Percentiles rank a stretch among this genome's conserved stretches.
Evolutionary conservation across 2,329 filamentous ascomycete genomes (phyloP).

Genomic region (Penicillium sp.): DNA sequence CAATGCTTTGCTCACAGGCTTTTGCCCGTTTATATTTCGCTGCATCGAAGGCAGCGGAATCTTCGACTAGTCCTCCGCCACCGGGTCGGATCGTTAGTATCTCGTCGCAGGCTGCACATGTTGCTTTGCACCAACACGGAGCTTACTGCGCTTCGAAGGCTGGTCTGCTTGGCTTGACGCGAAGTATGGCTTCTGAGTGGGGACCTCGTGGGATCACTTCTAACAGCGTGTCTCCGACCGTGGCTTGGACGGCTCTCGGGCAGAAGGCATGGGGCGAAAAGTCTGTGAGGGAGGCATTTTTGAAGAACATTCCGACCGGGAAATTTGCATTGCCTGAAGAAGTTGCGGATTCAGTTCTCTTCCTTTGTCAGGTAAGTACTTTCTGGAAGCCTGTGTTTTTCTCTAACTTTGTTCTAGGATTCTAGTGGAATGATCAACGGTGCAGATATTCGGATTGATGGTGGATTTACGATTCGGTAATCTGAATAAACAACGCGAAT

Average conservation of each 20-base stretch:
- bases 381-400: neutral
- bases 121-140: slow-evolving; percentile 46
- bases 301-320: slow-evolving; percentile 41
- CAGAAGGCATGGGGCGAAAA: slow-evolving; percentile 44
- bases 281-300: slow-evolving; percentile 35
- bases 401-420: slow-evolving; percentile 26
- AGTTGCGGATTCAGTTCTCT: slow-evolving; percentile 41
- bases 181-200: slow-evolving; percentile 51
- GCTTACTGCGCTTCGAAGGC: slow-evolving; percentile 53
- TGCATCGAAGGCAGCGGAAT: slow-evolving; percentile 19
- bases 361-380: slow-evolving; percentile 37
- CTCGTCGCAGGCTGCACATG: slow-evolving; percentile 49
- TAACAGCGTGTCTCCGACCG: slow-evolving; percentile 48
- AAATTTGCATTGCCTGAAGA: slow-evolving; percentile 42
- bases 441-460: slow-evolving; percentile 42
- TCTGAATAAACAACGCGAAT: neutral
- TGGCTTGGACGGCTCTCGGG: slow-evolving; percentile 49
- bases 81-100: slow-evolving; percentile 49
- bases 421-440: slow-evolving; percentile 45
- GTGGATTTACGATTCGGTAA: slow-evolving; percentile 40
- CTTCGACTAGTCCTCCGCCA: slow-evolving; percentile 21
- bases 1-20: slow-evolving; percentile 47
- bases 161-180: slow-evolving; percentile 45
- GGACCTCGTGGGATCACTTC: slow-evolving; percentile 46
- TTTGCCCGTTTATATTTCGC: slow-evolving; percentile 46